A percentile compares a stretch with the other conserved stretches of the same genome.
phyloP scores from a whole-genome alignment of 345 rosid species.

The Citrus mangshanensis region DNA sequence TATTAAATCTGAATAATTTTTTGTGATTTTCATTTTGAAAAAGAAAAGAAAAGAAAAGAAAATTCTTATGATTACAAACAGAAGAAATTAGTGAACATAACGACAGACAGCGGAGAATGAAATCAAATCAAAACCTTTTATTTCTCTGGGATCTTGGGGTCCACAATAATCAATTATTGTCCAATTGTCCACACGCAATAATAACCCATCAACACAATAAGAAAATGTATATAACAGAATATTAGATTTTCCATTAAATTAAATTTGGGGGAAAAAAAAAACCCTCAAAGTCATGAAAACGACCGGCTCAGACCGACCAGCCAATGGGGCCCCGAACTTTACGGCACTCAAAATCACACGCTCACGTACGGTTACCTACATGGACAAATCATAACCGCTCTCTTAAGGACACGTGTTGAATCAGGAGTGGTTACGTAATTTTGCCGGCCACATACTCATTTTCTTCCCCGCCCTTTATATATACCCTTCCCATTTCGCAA shows the following conservation, averaged over 20 bases:
- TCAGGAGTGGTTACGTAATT: constrained; percentile 16
- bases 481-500: neutral
- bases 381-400: constrained; percentile 45
- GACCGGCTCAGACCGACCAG: constrained; percentile 19
- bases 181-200: neutral
- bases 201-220: neutral
- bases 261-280: neutral
- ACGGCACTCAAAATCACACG: constrained; percentile 26
- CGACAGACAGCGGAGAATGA: neutral
- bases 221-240: neutral
- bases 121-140: neutral
- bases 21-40: too few species aligned
- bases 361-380: constrained; percentile 20
- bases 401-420: constrained; percentile 31
- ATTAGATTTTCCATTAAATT: too few species aligned
- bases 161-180: constrained; percentile 1
- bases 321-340: neutral
- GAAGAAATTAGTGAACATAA: neutral
- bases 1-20: too few species aligned
- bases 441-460: neutral
- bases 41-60: too few species aligned
- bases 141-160: neutral
- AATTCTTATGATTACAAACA: too few species aligned
- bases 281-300: neutral
- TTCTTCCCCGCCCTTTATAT: neutral